Evolutionary conservation across 164 flowering plant genomes (phyloP), one percentile per base, ranked within the genome.

Genomic region (Chimonanthus salicifolius): DNA sequence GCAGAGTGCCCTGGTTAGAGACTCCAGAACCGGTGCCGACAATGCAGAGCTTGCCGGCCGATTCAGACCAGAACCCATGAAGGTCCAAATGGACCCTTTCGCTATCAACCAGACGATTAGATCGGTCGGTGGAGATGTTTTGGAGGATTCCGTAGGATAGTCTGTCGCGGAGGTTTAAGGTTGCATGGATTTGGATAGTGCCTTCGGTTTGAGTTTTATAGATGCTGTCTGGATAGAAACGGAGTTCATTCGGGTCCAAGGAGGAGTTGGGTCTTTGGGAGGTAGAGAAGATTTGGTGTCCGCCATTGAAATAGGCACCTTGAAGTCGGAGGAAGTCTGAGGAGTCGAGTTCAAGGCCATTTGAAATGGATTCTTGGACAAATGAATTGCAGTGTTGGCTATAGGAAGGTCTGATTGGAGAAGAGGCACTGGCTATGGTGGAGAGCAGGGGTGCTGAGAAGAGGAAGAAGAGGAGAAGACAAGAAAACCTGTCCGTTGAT

Each of bases 41-140:
- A 89, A 87, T 78, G 75, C 93, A 91, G 45, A 89, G 82, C 74
- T 75, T 78, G 72, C 87, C 85, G 5, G 82, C 66, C 4, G 81
- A 71, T 13, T 75, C 79, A 3, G 87, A 82, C 89, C 89, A 89
- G 72, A 83, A 88, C 47, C 94, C 94, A 7, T 72, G 20, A 15
- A 89, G 46, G 1, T n/a, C 15, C 66, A 85, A 85, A 4, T 7
- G 58, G 18, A 79, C 2, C 0, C 64, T 58, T 7, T 72, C 67
- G 21, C 74, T 62, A 69, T 43, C 47, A 54, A 13, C 60, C 15
- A 0, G 4, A 8, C n/a, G 7, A 16, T 64, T 50, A 51, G n/a
- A 2, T 62, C 71, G 63, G 50, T 10, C 11, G 54, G 46, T 64
- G 21, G 7, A 45, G 8, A 5, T 15, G 21, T 7, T 7, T 4